Percentiles rank a stretch among this genome's conserved stretches.
phyloP scores from a whole-genome alignment of 2,329 filamentous ascomycete species.

The Aspergillus piperis region DNA sequence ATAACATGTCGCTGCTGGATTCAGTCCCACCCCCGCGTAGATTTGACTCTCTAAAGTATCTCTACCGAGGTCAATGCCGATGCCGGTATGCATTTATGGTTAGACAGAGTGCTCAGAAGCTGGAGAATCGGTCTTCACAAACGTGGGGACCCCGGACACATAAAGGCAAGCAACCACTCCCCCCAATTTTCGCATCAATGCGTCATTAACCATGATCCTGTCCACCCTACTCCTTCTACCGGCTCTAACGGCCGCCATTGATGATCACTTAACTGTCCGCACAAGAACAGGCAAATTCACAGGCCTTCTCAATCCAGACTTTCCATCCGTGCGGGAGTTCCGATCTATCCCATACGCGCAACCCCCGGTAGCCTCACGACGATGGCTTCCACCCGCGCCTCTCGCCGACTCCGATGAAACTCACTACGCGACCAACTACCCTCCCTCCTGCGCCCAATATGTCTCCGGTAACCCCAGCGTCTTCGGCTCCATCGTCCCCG shows the following conservation, averaged over 20 bases:
- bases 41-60: neutral
- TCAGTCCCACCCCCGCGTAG: neutral
- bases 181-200: no score
- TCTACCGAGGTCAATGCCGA: neutral
- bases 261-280: neutral
- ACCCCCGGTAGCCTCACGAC: neutral
- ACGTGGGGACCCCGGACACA: neutral
- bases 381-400: neutral
- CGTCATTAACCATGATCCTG: neutral
- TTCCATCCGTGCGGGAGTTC: neutral
- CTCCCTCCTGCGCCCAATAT: slow-evolving; percentile 1
- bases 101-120: neutral
- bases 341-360: neutral
- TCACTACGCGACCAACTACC: neutral
- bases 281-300: neutral
- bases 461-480: neutral
- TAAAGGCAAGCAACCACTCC: neutral
- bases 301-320: neutral
- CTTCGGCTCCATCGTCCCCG: neutral
- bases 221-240: neutral
- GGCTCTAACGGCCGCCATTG: neutral
- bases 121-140: neutral
- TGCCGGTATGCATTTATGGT: neutral
- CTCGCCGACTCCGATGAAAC: neutral
- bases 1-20: no score